Conservation (phyloP, 495 filamentous ascomycete species). For the Trichocladium uniseriatum region DNA sequence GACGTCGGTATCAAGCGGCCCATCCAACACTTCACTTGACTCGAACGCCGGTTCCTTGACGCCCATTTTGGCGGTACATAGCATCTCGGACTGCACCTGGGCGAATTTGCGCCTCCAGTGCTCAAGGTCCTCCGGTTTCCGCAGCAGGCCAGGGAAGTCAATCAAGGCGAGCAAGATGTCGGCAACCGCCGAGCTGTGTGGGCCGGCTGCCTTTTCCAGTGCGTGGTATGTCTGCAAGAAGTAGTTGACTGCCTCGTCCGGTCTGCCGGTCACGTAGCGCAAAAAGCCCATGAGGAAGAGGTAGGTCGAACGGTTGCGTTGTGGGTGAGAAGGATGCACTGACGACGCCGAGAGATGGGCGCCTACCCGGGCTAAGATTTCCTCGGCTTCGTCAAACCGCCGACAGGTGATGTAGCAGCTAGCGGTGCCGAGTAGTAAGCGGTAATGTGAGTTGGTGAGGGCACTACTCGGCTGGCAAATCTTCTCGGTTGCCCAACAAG, state of each 20-base stretch:
- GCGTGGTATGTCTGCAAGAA: conserved; percentile 4
- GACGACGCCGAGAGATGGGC: neutral
- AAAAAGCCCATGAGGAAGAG: conserved; percentile 8
- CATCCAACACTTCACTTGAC: conserved; percentile 1
- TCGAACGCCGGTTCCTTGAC: neutral
- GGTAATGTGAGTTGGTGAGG: conserved; percentile 5
- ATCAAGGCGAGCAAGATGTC: conserved; percentile 3
- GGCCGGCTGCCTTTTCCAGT: neutral
- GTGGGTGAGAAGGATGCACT: neutral
- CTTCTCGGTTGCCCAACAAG: neutral
- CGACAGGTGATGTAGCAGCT: conserved; percentile 4
- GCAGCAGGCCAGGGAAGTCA: conserved; percentile 4
- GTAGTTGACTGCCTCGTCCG: conserved; percentile 8
- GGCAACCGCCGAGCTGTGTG: neutral
- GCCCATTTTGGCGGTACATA: neutral
- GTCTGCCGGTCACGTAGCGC: neutral
- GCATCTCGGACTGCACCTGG: conserved; percentile 1
- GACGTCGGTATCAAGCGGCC: conserved; percentile 4
- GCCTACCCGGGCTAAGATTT: neutral
- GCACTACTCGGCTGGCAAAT: neutral
- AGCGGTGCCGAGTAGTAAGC: conserved; percentile 12
- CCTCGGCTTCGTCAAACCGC: conserved; percentile 5
- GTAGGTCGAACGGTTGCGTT: neutral
- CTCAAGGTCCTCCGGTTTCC: neutral
- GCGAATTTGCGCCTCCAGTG: neutral